These are phyloP conservation scores for Backusella westeae DNA, from an alignment of 192 early-diverging fungal species.

Conservation along the genomic window DNA sequence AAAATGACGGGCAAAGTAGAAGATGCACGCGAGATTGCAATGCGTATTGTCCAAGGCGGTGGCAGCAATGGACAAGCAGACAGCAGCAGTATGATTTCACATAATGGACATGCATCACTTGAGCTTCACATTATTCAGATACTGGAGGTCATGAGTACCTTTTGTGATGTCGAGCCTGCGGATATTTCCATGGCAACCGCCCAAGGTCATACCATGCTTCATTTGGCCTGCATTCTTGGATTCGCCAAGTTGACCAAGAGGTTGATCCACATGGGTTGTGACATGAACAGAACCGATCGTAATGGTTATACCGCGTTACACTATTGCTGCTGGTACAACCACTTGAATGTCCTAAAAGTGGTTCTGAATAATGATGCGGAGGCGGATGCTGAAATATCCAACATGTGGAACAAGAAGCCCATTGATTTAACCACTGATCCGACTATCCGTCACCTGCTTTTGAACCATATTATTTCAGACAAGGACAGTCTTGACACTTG, in stretches of 20 bases:
- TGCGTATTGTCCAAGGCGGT: slow-evolving; percentile 49
- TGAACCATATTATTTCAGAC: slow-evolving; percentile 1
- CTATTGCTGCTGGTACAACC: slow-evolving; percentile 62
- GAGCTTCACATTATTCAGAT: slow-evolving; percentile 44
- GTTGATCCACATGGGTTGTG: slow-evolving; percentile 43
- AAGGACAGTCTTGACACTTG: neutral
- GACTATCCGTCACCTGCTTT: neutral
- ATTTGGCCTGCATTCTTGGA: slow-evolving; percentile 64
- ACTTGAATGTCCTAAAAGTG: slow-evolving; percentile 48
- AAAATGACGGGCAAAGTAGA: slow-evolving; percentile 65
- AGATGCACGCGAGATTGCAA: slow-evolving; percentile 61
- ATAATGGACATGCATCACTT: neutral
- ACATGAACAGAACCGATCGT: slow-evolving; percentile 52
- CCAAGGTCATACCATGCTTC: slow-evolving; percentile 60
- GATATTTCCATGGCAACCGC: slow-evolving; percentile 38
- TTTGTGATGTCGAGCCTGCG: slow-evolving; percentile 34
- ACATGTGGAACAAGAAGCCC: slow-evolving; percentile 18
- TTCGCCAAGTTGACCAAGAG: slow-evolving; percentile 47
- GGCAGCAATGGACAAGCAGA: slow-evolving; percentile 10
- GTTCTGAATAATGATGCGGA: slow-evolving; percentile 38
- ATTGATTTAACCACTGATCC: slow-evolving; percentile 16
- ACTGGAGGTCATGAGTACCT: slow-evolving; percentile 38
- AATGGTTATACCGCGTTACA: slow-evolving; percentile 72
- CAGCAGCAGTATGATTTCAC: slow-evolving; percentile 26
- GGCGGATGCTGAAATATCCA: slow-evolving; percentile 14